Conservation (phyloP, 1,284 basidiomycete species). For the Fomitiporia mediterranea region DNA sequence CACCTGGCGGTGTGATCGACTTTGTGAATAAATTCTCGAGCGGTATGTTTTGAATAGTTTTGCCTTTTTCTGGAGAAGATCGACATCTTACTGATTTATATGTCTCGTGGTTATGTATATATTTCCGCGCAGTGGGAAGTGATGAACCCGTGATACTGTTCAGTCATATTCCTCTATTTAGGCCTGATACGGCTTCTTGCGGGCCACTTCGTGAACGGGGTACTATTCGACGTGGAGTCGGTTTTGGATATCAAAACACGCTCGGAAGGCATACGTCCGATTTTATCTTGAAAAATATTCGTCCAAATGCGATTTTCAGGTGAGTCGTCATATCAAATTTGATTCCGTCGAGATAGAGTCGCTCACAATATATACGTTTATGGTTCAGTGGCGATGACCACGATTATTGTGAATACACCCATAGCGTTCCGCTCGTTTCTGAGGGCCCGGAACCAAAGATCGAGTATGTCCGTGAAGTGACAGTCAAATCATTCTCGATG, state of each 20-base stretch:
- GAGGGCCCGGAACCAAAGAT: slow-evolving; percentile 22
- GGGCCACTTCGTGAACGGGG: slow-evolving; percentile 73
- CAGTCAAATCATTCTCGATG: slow-evolving; percentile 81
- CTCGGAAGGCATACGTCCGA: slow-evolving; percentile 67
- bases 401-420: slow-evolving; percentile 79
- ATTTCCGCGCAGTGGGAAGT: slow-evolving; percentile 24
- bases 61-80: slow-evolving; percentile 10
- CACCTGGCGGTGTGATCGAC: slow-evolving; percentile 60
- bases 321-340: too few relatives aligned
- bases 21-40: slow-evolving; percentile 61
- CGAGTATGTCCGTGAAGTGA: slow-evolving; percentile 57
- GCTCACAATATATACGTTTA: background rate
- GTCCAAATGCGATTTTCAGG: slow-evolving; percentile 71
- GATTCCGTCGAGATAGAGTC: too few relatives aligned
- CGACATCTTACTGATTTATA: background rate
- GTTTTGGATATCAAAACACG: slow-evolving; percentile 80
- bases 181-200: slow-evolving; percentile 66
- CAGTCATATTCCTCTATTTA: slow-evolving; percentile 77
- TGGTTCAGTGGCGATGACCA: slow-evolving; percentile 75
- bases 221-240: slow-evolving; percentile 67
- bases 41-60: slow-evolving; percentile 33
- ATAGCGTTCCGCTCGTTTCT: slow-evolving; percentile 34
- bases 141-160: slow-evolving; percentile 61
- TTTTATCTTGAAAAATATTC: slow-evolving; percentile 63
- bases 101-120: too few relatives aligned